phyloP scores from a whole-genome alignment of 116 monocot genomes.

The Posidonia oceanica region DNA sequence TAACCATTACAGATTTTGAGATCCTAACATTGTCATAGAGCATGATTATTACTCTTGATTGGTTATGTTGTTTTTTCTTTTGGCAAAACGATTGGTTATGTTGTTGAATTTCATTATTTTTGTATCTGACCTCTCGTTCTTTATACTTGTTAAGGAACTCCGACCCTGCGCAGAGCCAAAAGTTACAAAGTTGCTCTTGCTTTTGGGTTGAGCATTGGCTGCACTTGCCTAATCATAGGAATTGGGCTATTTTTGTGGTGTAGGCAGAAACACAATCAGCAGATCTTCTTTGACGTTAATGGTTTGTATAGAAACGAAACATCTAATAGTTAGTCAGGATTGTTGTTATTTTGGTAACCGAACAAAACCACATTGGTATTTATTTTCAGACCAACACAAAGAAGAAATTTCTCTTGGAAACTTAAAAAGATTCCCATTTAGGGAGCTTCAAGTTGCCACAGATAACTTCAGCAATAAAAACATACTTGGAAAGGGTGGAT shows the following conservation, averaged over 20 bases:
- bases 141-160: slow-evolving; percentile 14
- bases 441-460: slow-evolving; percentile 54
- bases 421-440: slow-evolving; percentile 48
- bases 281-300: slow-evolving; percentile 34
- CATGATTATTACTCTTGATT: too few species aligned
- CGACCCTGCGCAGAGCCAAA: slow-evolving; percentile 13
- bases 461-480: slow-evolving; percentile 56
- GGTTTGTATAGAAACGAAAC: slow-evolving; percentile 16
- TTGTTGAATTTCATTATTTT: background rate
- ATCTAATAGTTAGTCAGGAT: background rate
- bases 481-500: slow-evolving; percentile 59
- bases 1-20: background rate
- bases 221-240: slow-evolving; percentile 16
- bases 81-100: too few species aligned
- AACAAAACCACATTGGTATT: background rate
- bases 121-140: background rate
- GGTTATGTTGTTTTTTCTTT: too few species aligned
- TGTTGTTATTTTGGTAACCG: background rate
- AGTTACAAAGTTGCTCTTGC: slow-evolving; percentile 26
- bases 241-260: slow-evolving; percentile 31
- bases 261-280: slow-evolving; percentile 29
- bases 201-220: slow-evolving; percentile 23
- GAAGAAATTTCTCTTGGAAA: slow-evolving; percentile 43
- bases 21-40: too few species aligned
- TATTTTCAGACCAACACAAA: slow-evolving; percentile 30